phyloP scores from a whole-genome alignment of 179 eudicot species.

The Spinacia oleracea region DNA sequence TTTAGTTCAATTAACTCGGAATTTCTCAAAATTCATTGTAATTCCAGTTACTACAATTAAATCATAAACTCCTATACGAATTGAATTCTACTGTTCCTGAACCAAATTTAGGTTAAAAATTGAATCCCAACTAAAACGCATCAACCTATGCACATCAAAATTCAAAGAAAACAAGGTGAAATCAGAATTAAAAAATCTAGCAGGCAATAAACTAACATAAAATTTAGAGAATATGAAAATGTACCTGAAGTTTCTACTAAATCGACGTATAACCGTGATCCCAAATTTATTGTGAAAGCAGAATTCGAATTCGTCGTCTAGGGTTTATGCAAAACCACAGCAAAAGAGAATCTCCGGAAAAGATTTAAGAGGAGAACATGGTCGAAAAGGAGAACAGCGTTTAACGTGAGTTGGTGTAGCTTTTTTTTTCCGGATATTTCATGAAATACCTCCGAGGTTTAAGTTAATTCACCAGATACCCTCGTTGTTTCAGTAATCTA shows the following conservation, averaged over 20 bases:
- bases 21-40: not conserved
- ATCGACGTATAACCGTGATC: not conserved
- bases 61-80: not conserved
- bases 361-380: not conserved
- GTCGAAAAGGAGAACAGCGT: not conserved
- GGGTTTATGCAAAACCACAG: constrained; percentile 13
- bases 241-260: not conserved
- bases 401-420: too few relatives aligned
- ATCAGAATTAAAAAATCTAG: not conserved
- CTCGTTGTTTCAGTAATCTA: too few relatives aligned
- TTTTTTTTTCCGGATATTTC: too few relatives aligned
- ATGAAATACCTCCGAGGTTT: too few relatives aligned
- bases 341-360: not conserved
- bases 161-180: not conserved
- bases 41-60: not conserved
- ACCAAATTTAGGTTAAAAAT: not conserved
- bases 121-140: not conserved
- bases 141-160: not conserved
- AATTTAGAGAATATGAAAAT: not conserved
- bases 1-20: not conserved
- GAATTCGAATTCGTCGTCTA: not conserved
- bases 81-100: not conserved
- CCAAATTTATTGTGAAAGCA: not conserved
- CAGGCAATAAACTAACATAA: not conserved
- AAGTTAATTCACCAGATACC: too few relatives aligned